Base-by-base conservation (phyloP, 106 monocot species). In the Acanthochlamys bracteata region DNA sequence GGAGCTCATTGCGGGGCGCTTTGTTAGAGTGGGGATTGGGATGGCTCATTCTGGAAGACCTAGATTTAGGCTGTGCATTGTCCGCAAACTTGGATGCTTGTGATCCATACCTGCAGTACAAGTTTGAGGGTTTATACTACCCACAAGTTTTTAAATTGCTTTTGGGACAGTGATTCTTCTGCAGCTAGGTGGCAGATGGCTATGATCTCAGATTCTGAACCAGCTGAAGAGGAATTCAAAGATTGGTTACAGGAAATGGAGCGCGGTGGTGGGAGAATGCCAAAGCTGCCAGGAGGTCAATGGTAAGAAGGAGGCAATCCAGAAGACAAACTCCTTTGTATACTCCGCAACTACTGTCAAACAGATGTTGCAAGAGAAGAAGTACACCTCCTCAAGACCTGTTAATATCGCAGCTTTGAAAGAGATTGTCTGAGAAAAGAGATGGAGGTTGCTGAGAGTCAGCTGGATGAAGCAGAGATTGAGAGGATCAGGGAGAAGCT, bases 321-420 rank as follows among this genome's bases (percentile, higher is more conserved):
- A 79, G 20, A 79, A 85, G 54, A 66, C 60, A 10, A 74, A 76
- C 49, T 84, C 53, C 62, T 94, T 78, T 75, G 89, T 89, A 10
- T 94, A 94, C 56, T 86, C 89, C 14, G 89, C 93, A 39, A 83
- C 73, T 10, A 84, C 93, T 17, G 93, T 94, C 49, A 83, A 94
- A 66, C 86, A 89, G 75, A 86, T 94, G 93, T 66, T 94, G 54
- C 78, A 79, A 57, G 93, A 94, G 63, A 94, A 94, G 79, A 86
- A 93, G 73, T 83, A 73, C 2, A 75, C 81, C 7, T 69, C 89
- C 6, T 71, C 81, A 2, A 81, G 89, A 47, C 93, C 86, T 0
- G 39, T 84, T n/a, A 94, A 94, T 70, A 64, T 89, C 33, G 93
- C 93, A 16, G 85, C 86, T n/a, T n/a, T 25, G 93, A 94, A 56